Conservation (phyloP, 768 basidiomycete species). For the Phanerodontia chrysosporium region DNA sequence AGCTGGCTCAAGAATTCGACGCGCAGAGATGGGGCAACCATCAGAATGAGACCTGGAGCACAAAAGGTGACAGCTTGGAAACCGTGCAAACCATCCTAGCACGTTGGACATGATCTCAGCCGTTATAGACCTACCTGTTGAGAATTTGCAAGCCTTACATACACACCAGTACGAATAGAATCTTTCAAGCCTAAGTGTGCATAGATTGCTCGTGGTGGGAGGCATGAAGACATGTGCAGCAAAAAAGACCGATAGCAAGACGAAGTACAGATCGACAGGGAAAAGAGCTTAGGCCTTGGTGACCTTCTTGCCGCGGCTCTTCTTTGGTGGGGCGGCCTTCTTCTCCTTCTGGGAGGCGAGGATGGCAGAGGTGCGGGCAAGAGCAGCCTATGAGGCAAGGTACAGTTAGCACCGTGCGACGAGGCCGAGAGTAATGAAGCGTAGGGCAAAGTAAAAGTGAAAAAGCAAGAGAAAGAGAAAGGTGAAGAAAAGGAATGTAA, state of each 20-base stretch:
- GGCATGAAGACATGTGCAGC: conserved; percentile 11
- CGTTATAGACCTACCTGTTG: too few species aligned
- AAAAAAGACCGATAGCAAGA: conserved; percentile 8
- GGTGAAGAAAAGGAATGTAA: conserved; percentile 37
- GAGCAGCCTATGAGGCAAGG: conserved; percentile 49
- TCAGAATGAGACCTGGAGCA: conserved; percentile 15
- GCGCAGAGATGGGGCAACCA: conserved; percentile 16
- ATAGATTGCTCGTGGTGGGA: conserved; percentile 6
- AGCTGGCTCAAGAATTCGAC: conserved; percentile 30
- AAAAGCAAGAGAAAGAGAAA: conserved; percentile 16
- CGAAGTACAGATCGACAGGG: conserved; percentile 4
- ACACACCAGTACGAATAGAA: too few species aligned
- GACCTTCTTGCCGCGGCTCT: conserved; percentile 69
- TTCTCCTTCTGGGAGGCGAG: conserved; percentile 66
- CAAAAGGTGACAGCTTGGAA: conserved; percentile 21
- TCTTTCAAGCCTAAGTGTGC: conserved; percentile 5
- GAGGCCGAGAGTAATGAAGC: not conserved
- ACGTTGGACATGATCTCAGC: conserved; percentile 15
- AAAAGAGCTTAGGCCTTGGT: conserved; percentile 1
- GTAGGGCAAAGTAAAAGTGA: not conserved
- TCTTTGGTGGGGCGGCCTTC: conserved; percentile 63
- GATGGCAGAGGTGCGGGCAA: conserved; percentile 75
- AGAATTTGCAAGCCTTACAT: too few species aligned
- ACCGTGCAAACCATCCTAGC: conserved; percentile 17
- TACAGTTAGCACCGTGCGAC: not conserved